Conservation (phyloP, 768 basidiomycete species). For the Tylopilus felleus region DNA sequence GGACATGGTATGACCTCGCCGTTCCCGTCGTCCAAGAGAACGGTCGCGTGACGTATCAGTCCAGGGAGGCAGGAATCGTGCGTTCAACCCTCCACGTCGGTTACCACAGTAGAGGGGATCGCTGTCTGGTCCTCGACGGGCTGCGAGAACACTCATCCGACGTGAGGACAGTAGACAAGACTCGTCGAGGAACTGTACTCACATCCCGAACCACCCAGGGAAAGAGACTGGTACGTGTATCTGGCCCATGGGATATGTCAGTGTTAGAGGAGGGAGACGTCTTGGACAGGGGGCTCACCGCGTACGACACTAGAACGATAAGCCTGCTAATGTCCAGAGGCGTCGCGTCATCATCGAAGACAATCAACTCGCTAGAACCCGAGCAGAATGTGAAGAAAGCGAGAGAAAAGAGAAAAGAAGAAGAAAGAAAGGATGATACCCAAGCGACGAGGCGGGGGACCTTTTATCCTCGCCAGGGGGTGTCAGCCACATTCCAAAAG, state of each 20-base stretch:
- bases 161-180: neutral
- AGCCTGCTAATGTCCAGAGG: neutral
- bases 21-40: neutral
- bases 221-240: neutral
- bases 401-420: neutral
- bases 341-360: neutral
- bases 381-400: neutral
- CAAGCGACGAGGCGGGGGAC: neutral
- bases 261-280: neutral
- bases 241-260: neutral
- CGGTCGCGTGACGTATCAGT: neutral
- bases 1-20: neutral
- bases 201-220: neutral
- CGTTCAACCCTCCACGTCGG: neutral
- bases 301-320: neutral
- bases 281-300: neutral
- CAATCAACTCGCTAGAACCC: neutral
- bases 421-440: neutral
- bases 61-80: neutral
- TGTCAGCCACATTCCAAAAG: constrained; percentile 7
- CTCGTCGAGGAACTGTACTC: neutral
- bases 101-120: neutral
- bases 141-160: neutral
- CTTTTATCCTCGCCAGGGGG: neutral
- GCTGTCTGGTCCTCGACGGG: neutral